A percentile compares a stretch with the other conserved stretches of the same genome.
phyloP scores from a whole-genome alignment of 2,329 filamentous ascomycete species.

The Aspergillus tubingensis region DNA sequence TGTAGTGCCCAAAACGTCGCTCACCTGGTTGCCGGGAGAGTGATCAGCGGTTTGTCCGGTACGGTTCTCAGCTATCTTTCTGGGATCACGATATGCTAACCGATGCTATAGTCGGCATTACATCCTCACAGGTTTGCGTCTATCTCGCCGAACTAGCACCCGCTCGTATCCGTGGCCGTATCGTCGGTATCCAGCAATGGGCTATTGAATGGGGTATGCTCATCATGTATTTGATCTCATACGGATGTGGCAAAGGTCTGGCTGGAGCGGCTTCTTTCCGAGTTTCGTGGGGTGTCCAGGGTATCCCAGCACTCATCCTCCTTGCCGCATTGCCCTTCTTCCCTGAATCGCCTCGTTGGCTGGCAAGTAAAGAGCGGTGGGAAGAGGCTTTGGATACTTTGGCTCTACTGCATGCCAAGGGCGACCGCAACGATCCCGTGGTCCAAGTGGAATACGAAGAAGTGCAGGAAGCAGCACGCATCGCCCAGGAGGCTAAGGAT shows the following conservation, averaged over 20 bases:
- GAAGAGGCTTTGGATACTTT: conserved; percentile 55
- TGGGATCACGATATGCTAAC: neutral
- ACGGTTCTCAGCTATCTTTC: neutral
- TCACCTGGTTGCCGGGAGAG: conserved; percentile 52
- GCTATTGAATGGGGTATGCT: conserved; percentile 48
- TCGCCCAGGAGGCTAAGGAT: conserved; percentile 36
- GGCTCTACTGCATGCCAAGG: conserved; percentile 59
- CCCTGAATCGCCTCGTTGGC: conserved; percentile 63
- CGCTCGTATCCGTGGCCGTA: conserved; percentile 43
- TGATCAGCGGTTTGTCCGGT: conserved; percentile 44
- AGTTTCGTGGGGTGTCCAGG: conserved; percentile 65
- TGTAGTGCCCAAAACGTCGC: conserved; percentile 35
- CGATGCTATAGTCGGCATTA: conserved; percentile 39
- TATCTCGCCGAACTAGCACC: conserved; percentile 48
- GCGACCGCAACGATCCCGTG: conserved; percentile 55
- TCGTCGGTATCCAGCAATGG: conserved; percentile 50
- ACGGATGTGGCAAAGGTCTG: conserved; percentile 38
- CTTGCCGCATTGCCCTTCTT: conserved; percentile 59
- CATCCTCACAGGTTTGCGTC: conserved; percentile 47
- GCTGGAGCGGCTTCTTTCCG: conserved; percentile 53
- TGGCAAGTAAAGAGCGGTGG: conserved; percentile 61
- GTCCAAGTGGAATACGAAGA: conserved; percentile 56
- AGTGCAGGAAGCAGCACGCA: conserved; percentile 36
- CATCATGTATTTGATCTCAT: conserved; percentile 48
- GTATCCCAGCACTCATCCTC: conserved; percentile 59